phyloP scores from a whole-genome alignment of 768 basidiomycete genomes.

The Pilatotrama ljubarskyi region DNA sequence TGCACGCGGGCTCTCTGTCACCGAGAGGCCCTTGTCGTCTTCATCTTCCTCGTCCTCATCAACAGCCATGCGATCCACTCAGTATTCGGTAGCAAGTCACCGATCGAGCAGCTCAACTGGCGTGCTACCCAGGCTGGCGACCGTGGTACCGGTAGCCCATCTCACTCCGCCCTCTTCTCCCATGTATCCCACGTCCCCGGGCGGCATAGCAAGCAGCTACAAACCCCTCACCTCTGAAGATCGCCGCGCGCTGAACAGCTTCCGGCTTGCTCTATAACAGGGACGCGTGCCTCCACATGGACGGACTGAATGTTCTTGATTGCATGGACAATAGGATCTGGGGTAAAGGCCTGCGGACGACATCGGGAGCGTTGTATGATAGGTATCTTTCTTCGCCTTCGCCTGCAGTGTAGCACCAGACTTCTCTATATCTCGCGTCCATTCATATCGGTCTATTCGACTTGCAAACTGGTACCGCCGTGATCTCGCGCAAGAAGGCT shows the following conservation, averaged over 20 bases:
- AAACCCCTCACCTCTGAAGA: constrained; percentile 37
- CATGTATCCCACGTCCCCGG: constrained; percentile 23
- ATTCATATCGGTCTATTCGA: not conserved
- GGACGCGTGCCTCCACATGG: not conserved
- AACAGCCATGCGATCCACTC: constrained; percentile 10
- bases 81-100: constrained; percentile 5
- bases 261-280: constrained; percentile 33
- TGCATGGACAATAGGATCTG: constrained; percentile 1
- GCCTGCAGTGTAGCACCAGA: constrained; percentile 1
- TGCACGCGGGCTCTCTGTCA: not conserved
- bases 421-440: not conserved
- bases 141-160: constrained; percentile 27
- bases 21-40: constrained; percentile 19
- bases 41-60: constrained; percentile 23
- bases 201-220: constrained; percentile 25
- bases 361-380: constrained; percentile 3
- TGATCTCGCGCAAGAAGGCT: no score
- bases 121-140: constrained; percentile 29
- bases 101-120: constrained; percentile 8
- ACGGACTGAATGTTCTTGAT: not conserved
- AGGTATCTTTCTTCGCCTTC: not conserved
- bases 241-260: constrained; percentile 36
- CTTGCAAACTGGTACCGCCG: not conserved
- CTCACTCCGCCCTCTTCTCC: constrained; percentile 20
- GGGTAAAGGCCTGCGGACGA: not conserved